Percentiles rank a stretch among this genome's conserved stretches.
Conservation (phyloP, 1,139 yeast species). For the Diutina neorugosa region DNA sequence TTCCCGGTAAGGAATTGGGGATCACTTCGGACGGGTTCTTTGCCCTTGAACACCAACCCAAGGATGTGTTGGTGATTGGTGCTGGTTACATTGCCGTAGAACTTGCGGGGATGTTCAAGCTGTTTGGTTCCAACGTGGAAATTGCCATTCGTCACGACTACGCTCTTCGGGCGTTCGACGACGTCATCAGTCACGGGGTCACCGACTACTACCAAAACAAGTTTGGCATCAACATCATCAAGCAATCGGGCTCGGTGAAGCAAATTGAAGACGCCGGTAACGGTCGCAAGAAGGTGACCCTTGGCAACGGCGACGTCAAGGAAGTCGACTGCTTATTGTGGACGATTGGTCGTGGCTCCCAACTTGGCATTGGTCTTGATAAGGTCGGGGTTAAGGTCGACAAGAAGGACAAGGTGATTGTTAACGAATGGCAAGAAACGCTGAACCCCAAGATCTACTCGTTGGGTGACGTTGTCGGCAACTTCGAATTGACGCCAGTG, state of each 20-base stretch:
- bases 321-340: conserved; percentile 78
- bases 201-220: conserved; percentile 69
- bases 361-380: conserved; percentile 64
- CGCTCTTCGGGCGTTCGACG: conserved; percentile 80
- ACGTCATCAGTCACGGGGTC: conserved; percentile 62
- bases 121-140: conserved; percentile 80
- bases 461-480: conserved; percentile 88
- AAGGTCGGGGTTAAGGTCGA: conserved; percentile 59
- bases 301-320: conserved; percentile 41
- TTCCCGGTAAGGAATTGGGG: conserved; percentile 78
- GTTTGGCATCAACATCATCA: conserved; percentile 69
- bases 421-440: conserved; percentile 83
- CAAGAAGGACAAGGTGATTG: conserved; percentile 46
- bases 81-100: conserved; percentile 98
- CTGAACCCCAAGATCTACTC: conserved; percentile 63
- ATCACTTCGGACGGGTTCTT: conserved; percentile 90
- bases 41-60: conserved; percentile 68
- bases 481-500: conserved; percentile 90
- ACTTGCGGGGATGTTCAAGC: conserved; percentile 85
- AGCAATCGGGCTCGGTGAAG: conserved; percentile 42
- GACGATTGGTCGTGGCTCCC: conserved; percentile 87
- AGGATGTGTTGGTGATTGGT: conserved; percentile 88
- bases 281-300: conserved; percentile 51
- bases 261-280: conserved; percentile 47
- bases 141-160: conserved; percentile 84